A percentile compares a stretch with the other conserved stretches of the same genome.
These are phyloP conservation scores for Heliamphora ciliata DNA, from an alignment of 179 eudicot genomes.

Conservation along the genomic window DNA sequence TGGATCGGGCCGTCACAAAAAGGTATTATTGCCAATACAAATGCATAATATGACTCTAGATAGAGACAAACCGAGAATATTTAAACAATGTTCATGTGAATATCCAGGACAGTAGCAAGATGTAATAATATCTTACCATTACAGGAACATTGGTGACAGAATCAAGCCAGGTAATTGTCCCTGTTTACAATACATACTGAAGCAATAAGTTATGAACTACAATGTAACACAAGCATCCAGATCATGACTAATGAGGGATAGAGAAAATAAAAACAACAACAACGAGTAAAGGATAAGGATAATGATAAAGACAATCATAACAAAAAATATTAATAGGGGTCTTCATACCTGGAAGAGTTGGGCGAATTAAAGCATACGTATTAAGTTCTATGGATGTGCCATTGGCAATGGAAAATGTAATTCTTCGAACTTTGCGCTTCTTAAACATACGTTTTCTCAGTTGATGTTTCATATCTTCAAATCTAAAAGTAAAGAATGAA, in stretches of 20 bases:
- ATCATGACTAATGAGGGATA: neutral
- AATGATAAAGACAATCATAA: neutral
- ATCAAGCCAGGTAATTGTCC: conserved; percentile 86
- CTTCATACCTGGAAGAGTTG: conserved; percentile 68
- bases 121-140: conserved; percentile 38
- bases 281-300: neutral
- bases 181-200: conserved; percentile 32
- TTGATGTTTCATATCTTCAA: conserved; percentile 77
- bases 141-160: conserved; percentile 82
- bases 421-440: conserved; percentile 85
- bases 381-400: conserved; percentile 76
- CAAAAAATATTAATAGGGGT: neutral
- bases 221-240: neutral
- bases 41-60: neutral
- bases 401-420: conserved; percentile 54
- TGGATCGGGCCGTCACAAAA: neutral
- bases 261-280: neutral
- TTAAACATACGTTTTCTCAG: conserved; percentile 80
- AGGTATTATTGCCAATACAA: neutral
- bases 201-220: conserved; percentile 13
- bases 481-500: conserved; percentile 33
- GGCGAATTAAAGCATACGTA: conserved; percentile 90
- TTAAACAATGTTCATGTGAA: neutral
- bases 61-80: neutral
- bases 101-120: neutral